Evolutionary conservation across 371 early-diverging fungal species (phyloP), one percentile per base, ranked within the genome.

Genomic region (Mucor lusitanicus): DNA sequence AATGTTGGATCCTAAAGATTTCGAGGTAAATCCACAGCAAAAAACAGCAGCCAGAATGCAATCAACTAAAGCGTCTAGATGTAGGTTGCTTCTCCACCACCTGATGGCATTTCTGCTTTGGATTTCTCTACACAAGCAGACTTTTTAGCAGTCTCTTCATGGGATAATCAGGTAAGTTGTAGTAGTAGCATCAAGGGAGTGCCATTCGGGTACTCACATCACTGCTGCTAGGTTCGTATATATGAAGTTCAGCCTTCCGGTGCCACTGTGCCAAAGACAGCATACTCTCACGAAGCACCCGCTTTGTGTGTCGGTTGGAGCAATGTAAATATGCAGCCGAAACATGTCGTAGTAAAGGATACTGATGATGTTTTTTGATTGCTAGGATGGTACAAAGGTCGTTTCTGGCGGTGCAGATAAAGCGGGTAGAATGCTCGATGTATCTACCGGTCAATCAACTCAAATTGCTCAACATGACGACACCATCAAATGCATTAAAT

Each of bases 351-450:
- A 33, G 33, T 19, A 30, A 30, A 30, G 25, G 27, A 27, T 27
- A n/a, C 15, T 55, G 5, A 55, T 40, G 12, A 53, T n/a, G n/a
- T 35, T 27, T 37, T 54, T 55, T 61, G 19, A 19, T 60, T 27
- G 12, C 30, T 72, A 95, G 93, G 96, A 95, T 63, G 97, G 97
- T 44, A 86, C 89, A 39, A 95, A 93, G 72, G 73, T 95, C 8
- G 87, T 89, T 9, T 95, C 96, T 9, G 94, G 91, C 50, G 96
- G 95, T 33, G 92, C 90, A 40, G 96, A 96, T 83, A 95, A 91
- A 68, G 88, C 90, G 15, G 96, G 87, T 56, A 84, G 90, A 60
- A 77, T 96, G 82, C 81, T 90, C 64, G 96, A 96, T 77, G 62
- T 95, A 21, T 65, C 83, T 3, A 92, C 95, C 0, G 91, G 91